These are phyloP conservation scores for Aspergillus sp. DNA, from an alignment of 2,329 filamentous ascomycete species.

Conservation along the genomic window DNA sequence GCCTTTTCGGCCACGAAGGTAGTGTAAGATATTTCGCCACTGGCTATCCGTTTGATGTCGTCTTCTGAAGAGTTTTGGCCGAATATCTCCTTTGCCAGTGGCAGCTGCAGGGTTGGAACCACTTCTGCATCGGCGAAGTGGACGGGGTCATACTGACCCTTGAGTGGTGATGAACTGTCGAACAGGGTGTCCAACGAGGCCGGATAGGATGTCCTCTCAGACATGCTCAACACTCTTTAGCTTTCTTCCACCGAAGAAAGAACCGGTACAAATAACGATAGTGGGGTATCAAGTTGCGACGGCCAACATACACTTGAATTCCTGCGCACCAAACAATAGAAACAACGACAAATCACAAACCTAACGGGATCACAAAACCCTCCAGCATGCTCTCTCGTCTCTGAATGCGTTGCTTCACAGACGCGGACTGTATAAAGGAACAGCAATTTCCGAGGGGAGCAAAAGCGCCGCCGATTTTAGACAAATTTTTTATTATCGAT, in stretches of 20 bases:
- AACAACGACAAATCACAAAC: background rate
- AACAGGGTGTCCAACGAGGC: slow-evolving; percentile 28
- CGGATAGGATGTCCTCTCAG: slow-evolving; percentile 17
- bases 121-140: slow-evolving; percentile 26
- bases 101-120: slow-evolving; percentile 24
- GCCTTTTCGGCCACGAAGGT: slow-evolving; percentile 29
- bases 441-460: background rate
- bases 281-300: background rate
- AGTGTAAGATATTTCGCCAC: slow-evolving; percentile 30
- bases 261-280: background rate
- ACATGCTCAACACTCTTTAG: slow-evolving; percentile 14
- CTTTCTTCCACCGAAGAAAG: background rate
- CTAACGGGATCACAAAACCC: background rate
- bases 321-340: background rate
- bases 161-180: slow-evolving; percentile 17
- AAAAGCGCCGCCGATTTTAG: background rate
- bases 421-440: too few species aligned
- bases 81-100: slow-evolving; percentile 32
- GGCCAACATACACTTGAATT: background rate
- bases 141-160: slow-evolving; percentile 27
- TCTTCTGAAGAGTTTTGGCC: slow-evolving; percentile 26
- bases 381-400: background rate
- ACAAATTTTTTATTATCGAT: slow-evolving; percentile 1
- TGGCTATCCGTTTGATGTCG: slow-evolving; percentile 21
- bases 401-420: too few species aligned